These are phyloP conservation scores for Leccinum imitatum DNA, from an alignment of 768 basidiomycete genomes.

Conservation along the genomic window DNA sequence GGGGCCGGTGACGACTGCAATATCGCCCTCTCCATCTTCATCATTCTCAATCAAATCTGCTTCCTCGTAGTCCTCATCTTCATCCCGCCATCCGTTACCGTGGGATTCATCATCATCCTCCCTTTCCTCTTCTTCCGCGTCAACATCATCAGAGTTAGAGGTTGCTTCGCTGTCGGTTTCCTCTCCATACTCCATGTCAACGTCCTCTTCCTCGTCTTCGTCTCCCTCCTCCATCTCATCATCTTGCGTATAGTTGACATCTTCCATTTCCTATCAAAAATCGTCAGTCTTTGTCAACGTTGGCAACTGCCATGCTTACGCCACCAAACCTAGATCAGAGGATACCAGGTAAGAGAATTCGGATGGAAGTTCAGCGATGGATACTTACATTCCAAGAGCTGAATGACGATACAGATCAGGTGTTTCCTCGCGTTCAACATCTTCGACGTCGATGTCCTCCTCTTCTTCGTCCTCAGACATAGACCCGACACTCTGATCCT, in stretches of 20 bases:
- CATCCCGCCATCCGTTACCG: constrained; percentile 55
- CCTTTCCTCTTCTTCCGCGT: constrained; percentile 61
- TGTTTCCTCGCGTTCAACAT: constrained; percentile 68
- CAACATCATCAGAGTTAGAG: constrained; percentile 70
- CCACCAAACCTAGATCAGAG: constrained; percentile 59
- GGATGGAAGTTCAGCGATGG: neutral
- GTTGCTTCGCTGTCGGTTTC: constrained; percentile 82
- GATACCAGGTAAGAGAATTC: constrained; percentile 10
- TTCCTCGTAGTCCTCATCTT: constrained; percentile 55
- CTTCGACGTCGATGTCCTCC: constrained; percentile 59
- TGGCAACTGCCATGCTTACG: constrained; percentile 46
- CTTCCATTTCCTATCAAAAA: constrained; percentile 75
- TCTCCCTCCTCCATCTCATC: constrained; percentile 82
- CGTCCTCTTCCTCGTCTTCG: constrained; percentile 80
- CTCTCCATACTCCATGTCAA: constrained; percentile 86
- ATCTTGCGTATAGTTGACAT: constrained; percentile 61
- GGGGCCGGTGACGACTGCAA: constrained; percentile 52
- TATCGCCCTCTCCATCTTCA: constrained; percentile 47
- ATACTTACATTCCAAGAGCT: constrained; percentile 84
- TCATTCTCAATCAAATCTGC: constrained; percentile 63
- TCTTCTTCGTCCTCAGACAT: constrained; percentile 49
- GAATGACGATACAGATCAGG: constrained; percentile 96
- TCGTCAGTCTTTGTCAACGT: constrained; percentile 17
- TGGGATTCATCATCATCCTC: constrained; percentile 52
- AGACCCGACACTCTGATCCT: constrained; percentile 40